Evolutionary conservation across 2,329 filamentous ascomycete genomes (phyloP).

Genomic region (Monilinia polystroma): DNA sequence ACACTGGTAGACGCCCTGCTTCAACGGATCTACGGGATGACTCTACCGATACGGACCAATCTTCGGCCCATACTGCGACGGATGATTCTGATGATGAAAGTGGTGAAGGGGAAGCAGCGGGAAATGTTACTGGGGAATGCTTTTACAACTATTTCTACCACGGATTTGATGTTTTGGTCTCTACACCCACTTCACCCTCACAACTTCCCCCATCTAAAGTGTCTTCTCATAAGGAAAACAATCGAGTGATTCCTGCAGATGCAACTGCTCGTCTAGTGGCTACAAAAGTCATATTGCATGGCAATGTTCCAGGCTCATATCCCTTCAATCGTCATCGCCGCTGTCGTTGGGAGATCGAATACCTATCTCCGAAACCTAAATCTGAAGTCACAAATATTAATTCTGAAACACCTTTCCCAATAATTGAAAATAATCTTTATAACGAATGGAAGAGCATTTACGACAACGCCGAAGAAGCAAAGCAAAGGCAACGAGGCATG

Average conservation of each 20-base stretch:
- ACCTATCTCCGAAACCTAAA: slow-evolving; percentile 46
- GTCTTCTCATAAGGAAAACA: slow-evolving; percentile 27
- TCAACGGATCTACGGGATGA: slow-evolving; percentile 49
- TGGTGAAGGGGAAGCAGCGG: slow-evolving; percentile 56
- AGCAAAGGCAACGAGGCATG: slow-evolving; percentile 67
- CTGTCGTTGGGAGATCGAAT: slow-evolving; percentile 78
- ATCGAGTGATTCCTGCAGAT: slow-evolving; percentile 34
- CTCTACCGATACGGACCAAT: slow-evolving; percentile 70
- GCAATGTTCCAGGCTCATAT: slow-evolving; percentile 92
- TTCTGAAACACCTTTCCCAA: slow-evolving; percentile 70
- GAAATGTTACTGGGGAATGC: slow-evolving; percentile 65
- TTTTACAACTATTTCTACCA: slow-evolving; percentile 99
- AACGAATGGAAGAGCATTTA: slow-evolving; percentile 69
- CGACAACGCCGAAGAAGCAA: slow-evolving; percentile 52
- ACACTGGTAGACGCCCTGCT: slow-evolving; percentile 50
- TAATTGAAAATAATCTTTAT: slow-evolving; percentile 67
- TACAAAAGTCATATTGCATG: slow-evolving; percentile 90
- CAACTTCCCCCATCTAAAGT: slow-evolving; percentile 56
- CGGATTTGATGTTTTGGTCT: slow-evolving; percentile 92
- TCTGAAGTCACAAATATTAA: slow-evolving; percentile 40
- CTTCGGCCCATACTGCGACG: slow-evolving; percentile 67
- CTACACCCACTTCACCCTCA: slow-evolving; percentile 66
- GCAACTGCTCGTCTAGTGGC: slow-evolving; percentile 69
- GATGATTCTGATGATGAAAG: slow-evolving; percentile 67
- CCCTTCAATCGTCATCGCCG: slow-evolving; percentile 93